These are phyloP conservation scores for Tylopilus intermedius DNA, from an alignment of 768 basidiomycete species.

Conservation along the genomic window DNA sequence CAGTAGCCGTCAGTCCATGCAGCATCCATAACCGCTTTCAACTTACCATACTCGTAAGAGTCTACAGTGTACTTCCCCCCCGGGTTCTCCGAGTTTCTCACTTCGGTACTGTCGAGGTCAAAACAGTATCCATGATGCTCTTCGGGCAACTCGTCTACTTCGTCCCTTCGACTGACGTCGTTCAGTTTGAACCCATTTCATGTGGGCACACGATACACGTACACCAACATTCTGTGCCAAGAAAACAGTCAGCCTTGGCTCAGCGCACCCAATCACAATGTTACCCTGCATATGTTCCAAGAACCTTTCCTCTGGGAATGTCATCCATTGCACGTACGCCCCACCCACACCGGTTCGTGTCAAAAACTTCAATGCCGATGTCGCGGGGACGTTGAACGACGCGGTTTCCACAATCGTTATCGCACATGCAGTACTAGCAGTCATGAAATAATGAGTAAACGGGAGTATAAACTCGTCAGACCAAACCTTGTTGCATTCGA, in stretches of 20 bases:
- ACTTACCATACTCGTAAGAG: slow-evolving; percentile 46
- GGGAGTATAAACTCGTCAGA: neutral
- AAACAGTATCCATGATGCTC: slow-evolving; percentile 49
- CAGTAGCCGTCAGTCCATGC: slow-evolving; percentile 4
- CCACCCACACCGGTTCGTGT: slow-evolving; percentile 58
- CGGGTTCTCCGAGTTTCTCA: slow-evolving; percentile 31
- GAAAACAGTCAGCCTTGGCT: slow-evolving; percentile 2
- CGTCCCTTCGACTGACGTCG: slow-evolving; percentile 38
- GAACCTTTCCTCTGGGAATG: slow-evolving; percentile 50
- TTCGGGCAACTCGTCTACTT: slow-evolving; percentile 35
- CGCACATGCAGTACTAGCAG: slow-evolving; percentile 44
- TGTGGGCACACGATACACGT: slow-evolving; percentile 14
- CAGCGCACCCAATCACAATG: slow-evolving; percentile 9
- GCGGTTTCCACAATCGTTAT: slow-evolving; percentile 47
- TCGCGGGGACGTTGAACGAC: slow-evolving; percentile 57
- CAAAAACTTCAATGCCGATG: slow-evolving; percentile 60
- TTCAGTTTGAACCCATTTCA: neutral
- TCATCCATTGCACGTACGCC: slow-evolving; percentile 47
- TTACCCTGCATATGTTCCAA: slow-evolving; percentile 70
- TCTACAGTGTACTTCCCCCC: slow-evolving; percentile 50
- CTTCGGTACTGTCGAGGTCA: slow-evolving; percentile 58
- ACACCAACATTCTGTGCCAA: slow-evolving; percentile 42
- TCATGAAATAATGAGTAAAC: neutral
- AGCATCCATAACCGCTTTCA: neutral
- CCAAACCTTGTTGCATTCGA: slow-evolving; percentile 63